A percentile compares a stretch with the other conserved stretches of the same genome.
These are phyloP conservation scores for Macadamia integrifolia DNA, from an alignment of 164 flowering plant genomes.

Conservation along the genomic window DNA sequence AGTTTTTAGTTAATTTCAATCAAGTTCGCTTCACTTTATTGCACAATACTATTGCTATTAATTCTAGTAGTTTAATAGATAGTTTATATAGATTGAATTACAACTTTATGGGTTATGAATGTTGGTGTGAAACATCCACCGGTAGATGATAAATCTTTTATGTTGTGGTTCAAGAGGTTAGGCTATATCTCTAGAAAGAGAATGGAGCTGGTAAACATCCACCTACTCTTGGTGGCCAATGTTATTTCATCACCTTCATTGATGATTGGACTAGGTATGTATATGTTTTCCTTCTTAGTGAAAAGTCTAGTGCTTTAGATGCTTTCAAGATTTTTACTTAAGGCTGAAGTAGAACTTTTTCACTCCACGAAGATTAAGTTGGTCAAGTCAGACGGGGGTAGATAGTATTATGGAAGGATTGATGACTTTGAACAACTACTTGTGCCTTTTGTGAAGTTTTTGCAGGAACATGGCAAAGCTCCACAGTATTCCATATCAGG, in stretches of 20 bases:
- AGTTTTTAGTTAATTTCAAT: too few species aligned
- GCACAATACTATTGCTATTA: too few species aligned
- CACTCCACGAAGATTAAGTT: too few species aligned
- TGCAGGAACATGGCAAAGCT: conserved; percentile 11
- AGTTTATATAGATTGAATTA: not conserved
- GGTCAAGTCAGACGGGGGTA: too few species aligned
- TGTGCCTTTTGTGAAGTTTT: conserved; percentile 12
- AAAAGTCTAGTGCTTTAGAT: not conserved
- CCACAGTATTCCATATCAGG: conserved; percentile 4
- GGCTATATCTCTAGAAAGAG: conserved; percentile 5
- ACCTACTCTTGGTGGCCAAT: conserved; percentile 12
- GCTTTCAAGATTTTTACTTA: conserved; percentile 1
- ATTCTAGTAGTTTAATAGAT: too few species aligned
- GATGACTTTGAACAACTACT: conserved; percentile 14
- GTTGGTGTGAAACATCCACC: too few species aligned
- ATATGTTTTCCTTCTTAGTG: too few species aligned
- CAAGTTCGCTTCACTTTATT: too few species aligned
- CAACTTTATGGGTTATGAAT: conserved; percentile 1
- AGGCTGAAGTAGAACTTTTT: conserved; percentile 4
- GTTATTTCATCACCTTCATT: conserved; percentile 8
- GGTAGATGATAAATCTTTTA: not conserved
- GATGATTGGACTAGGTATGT: too few species aligned
- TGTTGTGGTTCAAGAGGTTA: too few species aligned
- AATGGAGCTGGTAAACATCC: conserved; percentile 12
- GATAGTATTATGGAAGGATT: too few species aligned